Conservation (phyloP, 768 basidiomycete species). For the Phylloporus arenicola region DNA sequence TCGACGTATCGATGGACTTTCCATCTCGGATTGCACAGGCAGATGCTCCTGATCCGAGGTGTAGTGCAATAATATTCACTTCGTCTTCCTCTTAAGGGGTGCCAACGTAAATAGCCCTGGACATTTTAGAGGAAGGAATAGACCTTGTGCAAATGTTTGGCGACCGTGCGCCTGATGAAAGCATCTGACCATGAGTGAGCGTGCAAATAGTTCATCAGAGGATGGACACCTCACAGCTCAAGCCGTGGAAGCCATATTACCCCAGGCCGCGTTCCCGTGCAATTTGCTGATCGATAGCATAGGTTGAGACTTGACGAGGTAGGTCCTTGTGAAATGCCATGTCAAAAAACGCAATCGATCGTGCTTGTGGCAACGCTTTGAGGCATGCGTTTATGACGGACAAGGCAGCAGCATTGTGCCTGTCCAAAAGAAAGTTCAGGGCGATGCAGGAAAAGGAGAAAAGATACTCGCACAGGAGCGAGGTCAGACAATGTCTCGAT, state of each 20-base stretch:
- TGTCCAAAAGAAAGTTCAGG: slow-evolving; percentile 15
- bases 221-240: slow-evolving; percentile 49
- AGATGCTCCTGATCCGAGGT: slow-evolving; percentile 89
- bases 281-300: slow-evolving; percentile 64
- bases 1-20: slow-evolving; percentile 76
- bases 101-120: slow-evolving; percentile 22
- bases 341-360: slow-evolving; percentile 83
- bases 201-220: background rate
- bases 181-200: slow-evolving; percentile 39
- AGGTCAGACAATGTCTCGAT: slow-evolving; percentile 72
- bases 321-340: slow-evolving; percentile 79
- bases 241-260: slow-evolving; percentile 91
- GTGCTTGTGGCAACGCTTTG: slow-evolving; percentile 51
- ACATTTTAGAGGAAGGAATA: slow-evolving; percentile 8
- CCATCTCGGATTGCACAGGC: slow-evolving; percentile 72
- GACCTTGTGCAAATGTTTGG: slow-evolving; percentile 54
- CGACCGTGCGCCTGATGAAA: slow-evolving; percentile 62
- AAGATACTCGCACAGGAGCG: slow-evolving; percentile 63
- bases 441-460: background rate
- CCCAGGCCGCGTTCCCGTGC: slow-evolving; percentile 62
- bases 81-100: slow-evolving; percentile 35
- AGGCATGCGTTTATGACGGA: slow-evolving; percentile 59
- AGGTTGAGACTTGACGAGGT: slow-evolving; percentile 70
- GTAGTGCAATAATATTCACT: slow-evolving; percentile 74
- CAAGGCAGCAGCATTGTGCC: slow-evolving; percentile 60